These are phyloP conservation scores for Leptographium flavum DNA, from an alignment of 2,329 filamentous ascomycete species.

Conservation along the genomic window DNA sequence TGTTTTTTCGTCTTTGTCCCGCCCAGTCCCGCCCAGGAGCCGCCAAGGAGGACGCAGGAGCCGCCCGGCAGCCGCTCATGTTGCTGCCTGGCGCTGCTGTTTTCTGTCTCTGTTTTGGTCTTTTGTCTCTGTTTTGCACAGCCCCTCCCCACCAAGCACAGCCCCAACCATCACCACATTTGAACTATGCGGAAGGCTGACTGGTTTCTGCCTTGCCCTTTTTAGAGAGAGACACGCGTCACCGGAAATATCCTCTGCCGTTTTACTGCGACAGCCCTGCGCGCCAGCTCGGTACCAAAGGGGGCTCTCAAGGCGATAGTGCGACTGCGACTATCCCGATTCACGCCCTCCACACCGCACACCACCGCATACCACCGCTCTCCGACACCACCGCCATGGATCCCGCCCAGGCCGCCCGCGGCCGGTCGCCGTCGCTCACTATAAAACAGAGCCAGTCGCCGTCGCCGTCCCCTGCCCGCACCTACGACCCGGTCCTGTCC, in stretches of 20 bases:
- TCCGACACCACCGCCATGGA: constrained; percentile 27
- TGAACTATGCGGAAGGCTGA: constrained; percentile 24
- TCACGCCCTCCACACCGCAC: too few relatives aligned
- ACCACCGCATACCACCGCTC: constrained; percentile 7
- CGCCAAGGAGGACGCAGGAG: not conserved
- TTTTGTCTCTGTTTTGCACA: constrained; percentile 20
- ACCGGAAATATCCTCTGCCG: not conserved
- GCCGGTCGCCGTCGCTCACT: constrained; percentile 47
- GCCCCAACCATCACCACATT: constrained; percentile 18
- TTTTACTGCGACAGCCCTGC: not conserved
- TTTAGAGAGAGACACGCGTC: constrained; percentile 18
- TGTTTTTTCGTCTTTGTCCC: not conserved
- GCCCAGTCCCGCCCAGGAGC: not conserved
- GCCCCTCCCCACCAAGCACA: constrained; percentile 21
- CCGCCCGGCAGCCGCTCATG: constrained; percentile 6
- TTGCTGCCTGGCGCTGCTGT: not conserved
- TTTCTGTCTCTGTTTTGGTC: not conserved
- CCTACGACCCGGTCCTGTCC: constrained; percentile 23
- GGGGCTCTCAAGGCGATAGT: not conserved
- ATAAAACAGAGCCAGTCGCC: constrained; percentile 57
- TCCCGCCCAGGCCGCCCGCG: constrained; percentile 33
- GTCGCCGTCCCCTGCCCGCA: constrained; percentile 33
- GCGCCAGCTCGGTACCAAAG: not conserved
- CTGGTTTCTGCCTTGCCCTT: constrained; percentile 29
- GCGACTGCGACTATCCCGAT: not conserved